Percentiles rank a stretch among this genome's conserved stretches.
phyloP scores from a whole-genome alignment of 2,329 filamentous ascomycete species.

The Colletotrichum sp. region DNA sequence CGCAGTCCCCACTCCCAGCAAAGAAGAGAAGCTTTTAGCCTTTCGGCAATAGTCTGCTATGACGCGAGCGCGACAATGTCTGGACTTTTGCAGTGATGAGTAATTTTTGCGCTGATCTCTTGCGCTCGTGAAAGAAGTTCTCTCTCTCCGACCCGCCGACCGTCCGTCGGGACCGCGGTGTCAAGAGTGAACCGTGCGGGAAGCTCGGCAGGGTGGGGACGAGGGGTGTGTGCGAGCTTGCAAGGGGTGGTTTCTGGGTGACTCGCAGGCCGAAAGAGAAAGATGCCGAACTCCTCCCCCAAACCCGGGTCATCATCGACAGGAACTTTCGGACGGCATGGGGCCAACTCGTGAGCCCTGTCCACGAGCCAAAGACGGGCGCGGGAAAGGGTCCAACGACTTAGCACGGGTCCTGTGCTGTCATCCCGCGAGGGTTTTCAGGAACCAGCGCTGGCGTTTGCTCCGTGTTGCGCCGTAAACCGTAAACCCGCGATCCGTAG shows the following conservation, averaged over 20 bases:
- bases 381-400: neutral
- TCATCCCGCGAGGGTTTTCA: neutral
- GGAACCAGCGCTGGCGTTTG: neutral
- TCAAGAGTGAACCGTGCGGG: conserved; percentile 6
- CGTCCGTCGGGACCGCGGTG: conserved; percentile 5
- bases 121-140: neutral
- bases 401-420: neutral
- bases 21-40: neutral
- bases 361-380: conserved; percentile 1
- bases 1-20: neutral
- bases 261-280: neutral
- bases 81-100: neutral
- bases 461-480: neutral
- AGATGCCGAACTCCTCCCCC: conserved; percentile 6
- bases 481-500: neutral
- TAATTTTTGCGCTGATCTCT: neutral
- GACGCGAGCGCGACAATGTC: neutral
- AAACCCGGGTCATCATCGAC: neutral
- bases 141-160: neutral
- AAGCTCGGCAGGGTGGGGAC: neutral
- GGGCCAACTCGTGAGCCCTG: conserved; percentile 2
- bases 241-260: neutral
- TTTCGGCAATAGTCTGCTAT: neutral
- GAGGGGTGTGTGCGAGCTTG: neutral
- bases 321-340: conserved; percentile 8